Evolutionary conservation across 2,329 filamentous ascomycete genomes (phyloP).

Genomic region (Calonectria multiphialidica): DNA sequence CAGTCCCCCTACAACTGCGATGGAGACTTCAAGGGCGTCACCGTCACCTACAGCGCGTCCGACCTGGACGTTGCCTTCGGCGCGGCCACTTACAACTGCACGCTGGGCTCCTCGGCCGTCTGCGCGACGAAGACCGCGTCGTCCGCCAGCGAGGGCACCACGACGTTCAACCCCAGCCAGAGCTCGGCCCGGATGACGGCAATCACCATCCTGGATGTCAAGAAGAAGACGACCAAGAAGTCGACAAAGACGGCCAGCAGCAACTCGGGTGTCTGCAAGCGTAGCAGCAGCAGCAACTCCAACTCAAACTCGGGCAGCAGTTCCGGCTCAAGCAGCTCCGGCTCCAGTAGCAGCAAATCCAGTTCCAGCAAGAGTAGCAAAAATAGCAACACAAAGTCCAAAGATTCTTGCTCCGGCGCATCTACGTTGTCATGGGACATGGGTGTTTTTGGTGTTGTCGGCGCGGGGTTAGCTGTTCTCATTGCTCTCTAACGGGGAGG

Average conservation of each 20-base stretch:
- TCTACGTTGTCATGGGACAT: slow-evolving; percentile 3
- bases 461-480: slow-evolving; percentile 14
- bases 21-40: slow-evolving; percentile 36
- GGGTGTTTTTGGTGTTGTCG: slow-evolving; percentile 22
- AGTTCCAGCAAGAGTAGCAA: neutral
- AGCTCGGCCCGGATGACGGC: slow-evolving; percentile 38
- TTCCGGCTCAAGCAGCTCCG: neutral
- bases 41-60: slow-evolving; percentile 31
- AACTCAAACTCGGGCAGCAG: neutral
- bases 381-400: neutral
- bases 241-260: neutral
- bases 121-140: slow-evolving; percentile 26
- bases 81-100: slow-evolving; percentile 36
- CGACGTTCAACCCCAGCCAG: slow-evolving; percentile 26
- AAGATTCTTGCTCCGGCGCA: slow-evolving; percentile 24
- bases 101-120: slow-evolving; percentile 18
- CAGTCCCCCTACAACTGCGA: slow-evolving; percentile 31
- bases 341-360: neutral
- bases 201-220: slow-evolving; percentile 26
- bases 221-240: slow-evolving; percentile 24
- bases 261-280: slow-evolving; percentile 21
- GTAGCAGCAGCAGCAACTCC: slow-evolving; percentile 1
- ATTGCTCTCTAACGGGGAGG: slow-evolving; percentile 2
- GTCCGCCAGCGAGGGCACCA: slow-evolving; percentile 5
- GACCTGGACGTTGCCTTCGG: slow-evolving; percentile 30